A percentile compares a stretch with the other conserved stretches of the same genome.
These are phyloP conservation scores for Cercospora citrullina DNA, from an alignment of 2,329 filamentous ascomycete genomes.

Conservation along the genomic window DNA sequence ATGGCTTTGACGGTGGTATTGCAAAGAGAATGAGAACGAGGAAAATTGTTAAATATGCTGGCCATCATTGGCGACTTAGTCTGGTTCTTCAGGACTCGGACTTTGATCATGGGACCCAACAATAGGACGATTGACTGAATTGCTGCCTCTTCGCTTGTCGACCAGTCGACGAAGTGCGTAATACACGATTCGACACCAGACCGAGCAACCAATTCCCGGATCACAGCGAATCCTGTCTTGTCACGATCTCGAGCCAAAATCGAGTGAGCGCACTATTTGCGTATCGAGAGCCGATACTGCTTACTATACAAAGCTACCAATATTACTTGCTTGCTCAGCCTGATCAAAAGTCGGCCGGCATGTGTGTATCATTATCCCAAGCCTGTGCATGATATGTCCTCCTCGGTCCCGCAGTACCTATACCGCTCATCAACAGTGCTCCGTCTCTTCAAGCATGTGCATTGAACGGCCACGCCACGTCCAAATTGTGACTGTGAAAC, in stretches of 20 bases:
- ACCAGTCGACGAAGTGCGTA: neutral
- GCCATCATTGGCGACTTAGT: neutral
- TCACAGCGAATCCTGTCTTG: neutral
- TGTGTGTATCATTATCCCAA: slow-evolving; percentile 11
- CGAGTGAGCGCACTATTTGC: neutral
- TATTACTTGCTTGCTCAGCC: neutral
- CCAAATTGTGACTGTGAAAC: slow-evolving; percentile 34
- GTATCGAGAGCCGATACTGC: neutral
- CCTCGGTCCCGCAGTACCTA: neutral
- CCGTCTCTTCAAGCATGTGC: slow-evolving; percentile 47
- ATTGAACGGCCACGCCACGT: slow-evolving; percentile 37
- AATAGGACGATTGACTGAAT: neutral
- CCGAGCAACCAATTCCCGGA: neutral
- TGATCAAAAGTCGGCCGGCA: slow-evolving; percentile 2
- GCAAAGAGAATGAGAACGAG: slow-evolving; percentile 69
- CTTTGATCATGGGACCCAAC: neutral
- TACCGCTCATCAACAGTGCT: slow-evolving; percentile 1
- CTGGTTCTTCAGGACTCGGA: neutral
- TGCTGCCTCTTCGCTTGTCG: neutral
- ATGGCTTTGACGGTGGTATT: slow-evolving; percentile 94
- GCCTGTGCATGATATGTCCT: slow-evolving; percentile 1
- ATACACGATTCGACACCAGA: neutral
- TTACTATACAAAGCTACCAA: neutral
- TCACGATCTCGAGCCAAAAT: neutral
- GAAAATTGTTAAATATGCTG: neutral